These are phyloP conservation scores for Stephania yunnanensis DNA, from an alignment of 164 flowering plant genomes.

Conservation along the genomic window DNA sequence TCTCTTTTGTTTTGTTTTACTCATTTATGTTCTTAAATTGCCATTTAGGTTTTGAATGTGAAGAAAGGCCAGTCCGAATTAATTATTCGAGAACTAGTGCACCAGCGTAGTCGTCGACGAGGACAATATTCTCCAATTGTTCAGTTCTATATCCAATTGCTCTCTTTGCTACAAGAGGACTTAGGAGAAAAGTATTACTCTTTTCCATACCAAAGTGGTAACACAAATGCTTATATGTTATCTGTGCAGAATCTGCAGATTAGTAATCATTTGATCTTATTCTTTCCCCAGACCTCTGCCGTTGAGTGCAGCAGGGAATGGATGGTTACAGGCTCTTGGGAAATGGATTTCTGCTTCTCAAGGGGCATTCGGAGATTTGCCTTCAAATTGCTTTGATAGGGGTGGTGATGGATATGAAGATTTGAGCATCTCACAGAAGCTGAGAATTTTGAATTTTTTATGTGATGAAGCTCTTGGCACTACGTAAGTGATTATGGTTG, in stretches of 20 bases:
- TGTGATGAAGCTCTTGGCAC: constrained; percentile 81
- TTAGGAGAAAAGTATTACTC: constrained; percentile 44
- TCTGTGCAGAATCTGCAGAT: not conserved
- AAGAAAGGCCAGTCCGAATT: constrained; percentile 61
- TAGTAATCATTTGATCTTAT: not conserved
- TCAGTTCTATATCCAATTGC: constrained; percentile 50
- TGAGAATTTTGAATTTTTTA: constrained; percentile 58
- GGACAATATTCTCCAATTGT: constrained; percentile 34
- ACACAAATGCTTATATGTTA: not conserved
- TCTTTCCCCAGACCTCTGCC: constrained; percentile 32
- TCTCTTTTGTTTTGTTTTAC: not conserved
- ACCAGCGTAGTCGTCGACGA: constrained; percentile 32
- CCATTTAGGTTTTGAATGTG: constrained; percentile 50
- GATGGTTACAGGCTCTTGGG: constrained; percentile 57
- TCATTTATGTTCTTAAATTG: not conserved
- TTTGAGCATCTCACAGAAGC: constrained; percentile 46
- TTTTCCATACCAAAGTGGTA: not conserved
- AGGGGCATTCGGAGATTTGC: constrained; percentile 27
- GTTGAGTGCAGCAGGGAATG: constrained; percentile 22
- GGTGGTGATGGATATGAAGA: constrained; percentile 37
- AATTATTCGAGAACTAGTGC: constrained; percentile 50
- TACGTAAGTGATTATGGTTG: constrained; percentile 47
- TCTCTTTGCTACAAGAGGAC: constrained; percentile 42
- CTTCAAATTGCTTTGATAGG: constrained; percentile 24
- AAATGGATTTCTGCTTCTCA: constrained; percentile 43